Evolutionary conservation across 176 grass and related monocot species (phyloP).

Genomic region (Avena eriantha): DNA sequence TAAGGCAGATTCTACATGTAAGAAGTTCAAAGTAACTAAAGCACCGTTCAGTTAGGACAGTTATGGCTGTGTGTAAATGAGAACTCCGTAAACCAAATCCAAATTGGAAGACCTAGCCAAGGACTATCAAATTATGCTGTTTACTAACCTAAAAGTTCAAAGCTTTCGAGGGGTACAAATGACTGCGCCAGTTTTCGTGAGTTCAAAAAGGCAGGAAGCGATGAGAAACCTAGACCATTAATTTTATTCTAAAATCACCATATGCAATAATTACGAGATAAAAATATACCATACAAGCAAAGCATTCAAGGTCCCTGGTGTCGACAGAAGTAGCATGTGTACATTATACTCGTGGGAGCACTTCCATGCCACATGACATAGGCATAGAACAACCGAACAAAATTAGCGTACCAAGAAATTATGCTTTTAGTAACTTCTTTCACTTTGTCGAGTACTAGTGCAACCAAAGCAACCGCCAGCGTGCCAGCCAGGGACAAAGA

Average conservation of each 20-base stretch:
- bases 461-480: conserved; percentile 27
- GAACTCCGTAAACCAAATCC: too few species aligned
- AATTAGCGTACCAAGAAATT: not conserved
- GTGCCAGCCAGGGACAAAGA: not conserved
- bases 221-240: not conserved
- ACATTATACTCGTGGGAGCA: too few species aligned
- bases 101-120: not conserved
- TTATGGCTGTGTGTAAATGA: too few species aligned
- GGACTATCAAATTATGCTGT: not conserved
- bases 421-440: not conserved
- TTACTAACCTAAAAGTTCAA: too few species aligned
- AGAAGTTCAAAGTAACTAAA: too few species aligned
- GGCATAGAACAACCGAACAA: not conserved
- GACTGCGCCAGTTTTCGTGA: not conserved
- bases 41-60: too few species aligned
- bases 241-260: conserved; percentile 1
- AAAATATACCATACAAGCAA: not conserved
- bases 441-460: not conserved
- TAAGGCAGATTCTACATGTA: too few species aligned
- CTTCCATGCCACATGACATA: not conserved
- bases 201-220: not conserved
- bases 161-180: too few species aligned
- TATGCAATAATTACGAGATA: not conserved
- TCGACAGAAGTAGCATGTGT: not conserved
- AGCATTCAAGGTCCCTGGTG: not conserved